Evolutionary conservation across 768 basidiomycete genomes (phyloP), one percentile per base, ranked within the genome.

Genomic region (Russula dissimulans): DNA sequence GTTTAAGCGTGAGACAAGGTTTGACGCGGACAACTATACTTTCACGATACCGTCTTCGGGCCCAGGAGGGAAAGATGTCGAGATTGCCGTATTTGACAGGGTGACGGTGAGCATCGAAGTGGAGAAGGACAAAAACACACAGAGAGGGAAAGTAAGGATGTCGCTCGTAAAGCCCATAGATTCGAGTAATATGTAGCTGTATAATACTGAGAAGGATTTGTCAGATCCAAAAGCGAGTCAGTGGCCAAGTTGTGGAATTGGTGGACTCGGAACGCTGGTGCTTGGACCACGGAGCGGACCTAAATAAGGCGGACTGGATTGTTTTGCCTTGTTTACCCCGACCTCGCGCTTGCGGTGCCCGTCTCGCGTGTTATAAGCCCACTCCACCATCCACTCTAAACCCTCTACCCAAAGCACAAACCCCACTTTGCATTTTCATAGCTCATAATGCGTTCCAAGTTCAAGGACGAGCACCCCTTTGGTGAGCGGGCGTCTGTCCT

Each of bases 391-490:
- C 2, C 26, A 22, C 34, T 22, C 12, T 18, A 18, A 59, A 46
- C 58, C 58, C 58, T 42, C 32, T 34, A 34, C 52, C 49, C 39
- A 50, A 53, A 34, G 67, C 44, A 26, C 34, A 54, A 65, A 36
- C 66, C 66, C 52, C 65, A 7, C 11, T 12, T 18, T 34, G 1
- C 34, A 15, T 26, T 26, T 42, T 47, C 26, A 4, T 22, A 59
- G 5, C 47, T 54, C 68, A 77, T 64, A 60, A 92, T 92, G 90
- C 84, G 90, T 75, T 92, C 91, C 71, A 94, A 94, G 77, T 95
- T 95, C 80, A 95, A 94, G 85, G 95, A 97, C 76, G 95, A 98
- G 77, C 95, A 99, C 75, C 92, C 92, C 63, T 98, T 97, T 73
- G 95, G 95, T 95, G 54, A 68, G 85, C 77, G 44, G 22, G 51